Conservation (phyloP, 1,284 basidiomycete genomes). For the Cryptococcus sp. region DNA sequence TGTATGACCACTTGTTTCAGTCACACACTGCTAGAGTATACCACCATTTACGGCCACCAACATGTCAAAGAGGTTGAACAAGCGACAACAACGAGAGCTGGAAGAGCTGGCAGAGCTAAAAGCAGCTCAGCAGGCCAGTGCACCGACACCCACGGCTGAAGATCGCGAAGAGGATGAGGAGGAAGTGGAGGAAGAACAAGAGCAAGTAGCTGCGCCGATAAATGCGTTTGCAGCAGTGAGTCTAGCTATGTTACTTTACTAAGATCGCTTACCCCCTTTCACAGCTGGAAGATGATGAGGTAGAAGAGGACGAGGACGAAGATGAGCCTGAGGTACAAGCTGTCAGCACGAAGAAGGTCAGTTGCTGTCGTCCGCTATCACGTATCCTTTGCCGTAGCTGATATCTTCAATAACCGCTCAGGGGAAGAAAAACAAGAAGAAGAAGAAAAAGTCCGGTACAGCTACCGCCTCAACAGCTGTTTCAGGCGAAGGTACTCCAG, state of each 20-base stretch:
- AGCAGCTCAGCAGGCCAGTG: slow-evolving; percentile 26
- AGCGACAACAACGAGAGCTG: slow-evolving; percentile 78
- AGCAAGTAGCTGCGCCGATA: slow-evolving; percentile 37
- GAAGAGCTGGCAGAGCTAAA: slow-evolving; percentile 63
- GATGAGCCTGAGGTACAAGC: slow-evolving; percentile 24
- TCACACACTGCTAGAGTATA: background rate
- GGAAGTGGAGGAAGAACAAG: slow-evolving; percentile 39
- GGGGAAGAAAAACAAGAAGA: slow-evolving; percentile 54
- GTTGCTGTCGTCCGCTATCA: background rate
- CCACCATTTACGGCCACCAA: background rate
- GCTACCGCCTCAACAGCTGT: slow-evolving; percentile 7
- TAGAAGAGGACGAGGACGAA: slow-evolving; percentile 24
- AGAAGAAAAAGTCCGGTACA: slow-evolving; percentile 36
- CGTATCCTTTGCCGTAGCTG: background rate
- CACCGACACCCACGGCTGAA: slow-evolving; percentile 12
- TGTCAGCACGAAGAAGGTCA: slow-evolving; percentile 37
- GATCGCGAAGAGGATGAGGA: slow-evolving; percentile 23
- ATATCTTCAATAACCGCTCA: slow-evolving; percentile 6
- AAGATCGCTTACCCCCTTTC: background rate
- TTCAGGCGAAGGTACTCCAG: background rate
- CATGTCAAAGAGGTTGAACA: slow-evolving; percentile 63
- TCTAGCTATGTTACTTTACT: slow-evolving; percentile 7
- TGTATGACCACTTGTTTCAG: background rate
- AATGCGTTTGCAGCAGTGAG: slow-evolving; percentile 64
- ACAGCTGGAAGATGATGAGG: slow-evolving; percentile 31